phyloP scores from a whole-genome alignment of 2,329 filamentous ascomycete genomes.

The Epichloe amarillans region DNA sequence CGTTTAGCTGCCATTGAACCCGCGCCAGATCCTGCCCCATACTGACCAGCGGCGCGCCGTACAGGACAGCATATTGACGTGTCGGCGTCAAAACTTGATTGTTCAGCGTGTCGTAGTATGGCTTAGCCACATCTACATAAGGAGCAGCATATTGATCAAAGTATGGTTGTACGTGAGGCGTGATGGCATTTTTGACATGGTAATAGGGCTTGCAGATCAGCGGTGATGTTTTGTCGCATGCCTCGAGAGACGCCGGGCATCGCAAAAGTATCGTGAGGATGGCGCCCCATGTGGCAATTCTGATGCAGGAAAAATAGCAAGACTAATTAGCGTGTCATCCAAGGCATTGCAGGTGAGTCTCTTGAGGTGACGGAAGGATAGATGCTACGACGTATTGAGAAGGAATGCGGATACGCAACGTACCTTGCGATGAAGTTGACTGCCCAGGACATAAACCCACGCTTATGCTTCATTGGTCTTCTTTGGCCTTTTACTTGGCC shows the following conservation, averaged over 20 bases:
- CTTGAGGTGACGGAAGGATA: no score
- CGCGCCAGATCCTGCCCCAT: conserved; percentile 53
- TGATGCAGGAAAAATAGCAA: conserved; percentile 18
- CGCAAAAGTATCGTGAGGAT: conserved; percentile 70
- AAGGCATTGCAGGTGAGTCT: no score
- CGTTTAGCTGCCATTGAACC: conserved; percentile 64
- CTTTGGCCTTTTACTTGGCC: conserved; percentile 15
- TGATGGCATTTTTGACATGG: conserved; percentile 45
- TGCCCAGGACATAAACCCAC: conserved; percentile 22
- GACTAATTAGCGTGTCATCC: neutral
- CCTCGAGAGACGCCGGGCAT: conserved; percentile 59
- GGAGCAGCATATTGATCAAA: conserved; percentile 75
- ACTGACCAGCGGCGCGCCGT: conserved; percentile 61
- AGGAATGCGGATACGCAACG: conserved; percentile 5
- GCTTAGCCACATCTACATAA: conserved; percentile 62
- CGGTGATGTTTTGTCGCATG: conserved; percentile 57
- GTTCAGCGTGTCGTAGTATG: conserved; percentile 56
- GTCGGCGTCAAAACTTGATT: conserved; percentile 56
- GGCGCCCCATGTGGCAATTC: conserved; percentile 74
- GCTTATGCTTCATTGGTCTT: conserved; percentile 11
- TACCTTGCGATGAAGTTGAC: conserved; percentile 44
- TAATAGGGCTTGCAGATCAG: conserved; percentile 76
- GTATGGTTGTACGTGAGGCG: conserved; percentile 71
- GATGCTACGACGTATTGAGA: no score
- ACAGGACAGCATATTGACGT: conserved; percentile 51